Conservation (phyloP, 108 stramenopile genomes). For the Fragilaria radians region DNA sequence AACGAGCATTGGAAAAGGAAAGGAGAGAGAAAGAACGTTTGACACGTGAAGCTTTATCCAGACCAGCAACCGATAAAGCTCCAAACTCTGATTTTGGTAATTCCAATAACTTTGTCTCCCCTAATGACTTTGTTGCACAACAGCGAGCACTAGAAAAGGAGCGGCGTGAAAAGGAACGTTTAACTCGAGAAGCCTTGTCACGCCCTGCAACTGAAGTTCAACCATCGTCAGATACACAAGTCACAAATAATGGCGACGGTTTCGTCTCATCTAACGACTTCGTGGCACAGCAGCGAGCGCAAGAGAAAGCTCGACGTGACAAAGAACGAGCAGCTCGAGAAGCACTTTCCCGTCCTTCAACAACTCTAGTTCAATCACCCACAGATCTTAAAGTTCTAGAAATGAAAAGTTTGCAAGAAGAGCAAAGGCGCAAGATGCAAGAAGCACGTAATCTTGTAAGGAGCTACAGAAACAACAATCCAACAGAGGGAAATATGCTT, state of each 20-base stretch:
- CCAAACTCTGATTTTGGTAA: too few relatives aligned
- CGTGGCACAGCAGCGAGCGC: constrained; percentile 1
- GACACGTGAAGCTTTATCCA: too few relatives aligned
- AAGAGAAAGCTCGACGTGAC: not conserved
- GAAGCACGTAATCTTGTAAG: not conserved
- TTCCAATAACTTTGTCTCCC: too few relatives aligned
- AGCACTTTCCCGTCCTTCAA: not conserved
- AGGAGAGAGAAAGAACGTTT: too few relatives aligned
- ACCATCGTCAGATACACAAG: not conserved
- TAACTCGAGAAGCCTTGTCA: not conserved
- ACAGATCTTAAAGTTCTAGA: not conserved
- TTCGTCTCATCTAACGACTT: not conserved
- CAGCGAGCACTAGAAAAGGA: too few relatives aligned
- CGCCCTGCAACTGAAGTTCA: not conserved
- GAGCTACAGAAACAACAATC: not conserved
- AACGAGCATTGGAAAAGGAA: too few relatives aligned
- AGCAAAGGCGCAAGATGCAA: not conserved
- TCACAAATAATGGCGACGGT: too few relatives aligned
- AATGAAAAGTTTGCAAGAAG: not conserved
- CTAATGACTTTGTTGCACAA: too few relatives aligned
- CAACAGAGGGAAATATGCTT: not conserved
- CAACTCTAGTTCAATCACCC: not conserved
- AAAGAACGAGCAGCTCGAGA: not conserved
- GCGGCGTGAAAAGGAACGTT: not conserved
- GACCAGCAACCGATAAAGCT: too few relatives aligned